phyloP scores from a whole-genome alignment of 2,329 filamentous ascomycete genomes.

The Tolypocladium amazonense region DNA sequence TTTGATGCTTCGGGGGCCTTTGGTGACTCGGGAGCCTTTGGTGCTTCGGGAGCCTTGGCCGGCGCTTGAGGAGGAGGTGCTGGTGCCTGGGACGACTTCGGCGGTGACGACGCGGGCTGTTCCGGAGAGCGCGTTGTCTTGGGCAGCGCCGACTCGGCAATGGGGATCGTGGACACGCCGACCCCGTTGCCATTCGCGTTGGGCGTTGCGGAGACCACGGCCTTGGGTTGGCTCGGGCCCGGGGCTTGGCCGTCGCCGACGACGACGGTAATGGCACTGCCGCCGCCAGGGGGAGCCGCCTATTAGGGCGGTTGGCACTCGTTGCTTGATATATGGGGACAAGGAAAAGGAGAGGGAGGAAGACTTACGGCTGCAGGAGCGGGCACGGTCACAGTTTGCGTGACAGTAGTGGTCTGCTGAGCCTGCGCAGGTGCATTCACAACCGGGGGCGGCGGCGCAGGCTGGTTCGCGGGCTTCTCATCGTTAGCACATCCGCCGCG shows the following conservation, averaged over 20 bases:
- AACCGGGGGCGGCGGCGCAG: not conserved
- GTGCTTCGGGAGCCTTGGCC: not conserved
- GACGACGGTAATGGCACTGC: not conserved
- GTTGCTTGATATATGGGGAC: not conserved
- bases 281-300: not conserved
- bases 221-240: not conserved
- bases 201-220: not conserved
- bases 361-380: not conserved
- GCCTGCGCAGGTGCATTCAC: not conserved
- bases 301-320: not conserved
- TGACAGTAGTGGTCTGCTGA: not conserved
- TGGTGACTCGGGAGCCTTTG: not conserved
- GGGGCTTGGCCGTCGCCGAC: not conserved
- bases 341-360: not conserved
- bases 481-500: not conserved
- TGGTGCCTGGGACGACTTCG: not conserved
- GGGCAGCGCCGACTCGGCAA: constrained; percentile 13
- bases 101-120: not conserved
- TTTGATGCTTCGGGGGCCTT: not conserved
- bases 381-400: not conserved
- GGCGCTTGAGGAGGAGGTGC: not conserved
- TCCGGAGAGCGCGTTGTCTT: constrained; percentile 14
- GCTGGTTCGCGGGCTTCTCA: not conserved
- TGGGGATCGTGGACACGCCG: constrained; percentile 19
- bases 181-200: constrained; percentile 13